A percentile compares a stretch with the other conserved stretches of the same genome.
Conservation (phyloP, 202 grass and related monocot species). For the Panicum virgatum region DNA sequence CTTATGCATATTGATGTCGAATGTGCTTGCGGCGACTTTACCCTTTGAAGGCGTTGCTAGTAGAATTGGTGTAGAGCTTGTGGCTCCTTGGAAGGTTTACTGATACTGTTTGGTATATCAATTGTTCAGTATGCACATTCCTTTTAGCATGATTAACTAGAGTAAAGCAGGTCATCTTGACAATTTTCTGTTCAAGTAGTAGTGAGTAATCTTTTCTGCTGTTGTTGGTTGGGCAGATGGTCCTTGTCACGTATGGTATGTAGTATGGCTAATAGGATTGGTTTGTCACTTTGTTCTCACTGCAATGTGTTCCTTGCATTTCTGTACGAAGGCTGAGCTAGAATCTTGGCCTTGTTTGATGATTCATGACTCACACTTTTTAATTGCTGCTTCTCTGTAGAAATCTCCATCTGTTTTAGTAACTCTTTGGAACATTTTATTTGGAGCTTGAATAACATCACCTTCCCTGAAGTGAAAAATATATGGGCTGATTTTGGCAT, state of each 20-base stretch:
- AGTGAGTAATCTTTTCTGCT: neutral
- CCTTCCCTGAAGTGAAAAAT: slow-evolving; percentile 52
- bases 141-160: neutral
- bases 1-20: neutral
- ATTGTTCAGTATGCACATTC: neutral
- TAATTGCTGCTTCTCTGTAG: slow-evolving; percentile 30
- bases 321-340: slow-evolving; percentile 4
- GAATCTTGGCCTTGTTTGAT: slow-evolving; percentile 15
- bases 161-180: neutral
- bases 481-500: slow-evolving; percentile 90
- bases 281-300: neutral
- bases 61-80: neutral
- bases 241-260: neutral
- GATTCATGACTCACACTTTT: neutral
- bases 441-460: slow-evolving; percentile 30
- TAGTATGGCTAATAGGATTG: neutral
- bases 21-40: neutral
- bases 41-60: neutral
- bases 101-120: neutral
- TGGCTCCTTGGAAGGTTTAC: neutral
- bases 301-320: slow-evolving; percentile 9
- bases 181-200: slow-evolving; percentile 6
- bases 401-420: slow-evolving; percentile 1
- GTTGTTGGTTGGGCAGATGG: neutral
- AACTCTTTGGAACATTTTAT: slow-evolving; percentile 29